A percentile compares a stretch with the other conserved stretches of the same genome.
Conservation (phyloP, 805 yeast species). For the Blastobotrys parvus region DNA sequence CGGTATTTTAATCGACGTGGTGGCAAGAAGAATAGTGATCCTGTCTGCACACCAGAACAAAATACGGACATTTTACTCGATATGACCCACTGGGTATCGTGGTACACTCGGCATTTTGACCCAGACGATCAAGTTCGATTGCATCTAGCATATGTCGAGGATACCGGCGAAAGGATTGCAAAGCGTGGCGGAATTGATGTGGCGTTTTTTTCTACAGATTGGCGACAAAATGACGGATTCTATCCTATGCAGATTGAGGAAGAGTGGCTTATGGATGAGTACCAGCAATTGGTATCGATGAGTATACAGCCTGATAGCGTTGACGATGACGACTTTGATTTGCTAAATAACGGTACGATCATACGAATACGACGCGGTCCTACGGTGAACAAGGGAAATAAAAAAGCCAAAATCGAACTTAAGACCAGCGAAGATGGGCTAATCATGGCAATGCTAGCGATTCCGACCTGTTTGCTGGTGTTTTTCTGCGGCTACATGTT, state of each 20-base stretch:
- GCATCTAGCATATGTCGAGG: conserved; percentile 60
- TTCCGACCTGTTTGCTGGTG: conserved; percentile 15
- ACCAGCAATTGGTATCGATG: conserved; percentile 48
- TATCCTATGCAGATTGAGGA: conserved; percentile 52
- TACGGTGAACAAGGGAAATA: conserved; percentile 33
- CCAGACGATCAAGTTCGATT: conserved; percentile 47
- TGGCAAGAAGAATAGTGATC: conserved; percentile 45
- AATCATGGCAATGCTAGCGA: conserved; percentile 12
- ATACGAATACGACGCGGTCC: conserved; percentile 30
- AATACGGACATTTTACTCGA: conserved; percentile 48
- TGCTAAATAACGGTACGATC: conserved; percentile 44
- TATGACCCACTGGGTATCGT: conserved; percentile 63
- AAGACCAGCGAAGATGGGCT: conserved; percentile 37
- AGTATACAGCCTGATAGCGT: conserved; percentile 67
- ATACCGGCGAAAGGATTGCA: conserved; percentile 34
- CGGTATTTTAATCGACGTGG: conserved; percentile 58
- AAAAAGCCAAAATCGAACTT: conserved; percentile 25
- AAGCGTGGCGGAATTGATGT: conserved; percentile 37
- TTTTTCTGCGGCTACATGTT: conserved; percentile 12
- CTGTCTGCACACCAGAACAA: conserved; percentile 81
- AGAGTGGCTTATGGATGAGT: conserved; percentile 55
- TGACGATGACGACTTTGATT: conserved; percentile 57
- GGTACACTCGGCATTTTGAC: conserved; percentile 67
- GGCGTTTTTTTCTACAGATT: conserved; percentile 62
- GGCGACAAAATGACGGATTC: conserved; percentile 60